A percentile compares a stretch with the other conserved stretches of the same genome.
These are phyloP conservation scores for Peltaster fructicola DNA, from an alignment of 2,329 filamentous ascomycete species.

Conservation along the genomic window DNA sequence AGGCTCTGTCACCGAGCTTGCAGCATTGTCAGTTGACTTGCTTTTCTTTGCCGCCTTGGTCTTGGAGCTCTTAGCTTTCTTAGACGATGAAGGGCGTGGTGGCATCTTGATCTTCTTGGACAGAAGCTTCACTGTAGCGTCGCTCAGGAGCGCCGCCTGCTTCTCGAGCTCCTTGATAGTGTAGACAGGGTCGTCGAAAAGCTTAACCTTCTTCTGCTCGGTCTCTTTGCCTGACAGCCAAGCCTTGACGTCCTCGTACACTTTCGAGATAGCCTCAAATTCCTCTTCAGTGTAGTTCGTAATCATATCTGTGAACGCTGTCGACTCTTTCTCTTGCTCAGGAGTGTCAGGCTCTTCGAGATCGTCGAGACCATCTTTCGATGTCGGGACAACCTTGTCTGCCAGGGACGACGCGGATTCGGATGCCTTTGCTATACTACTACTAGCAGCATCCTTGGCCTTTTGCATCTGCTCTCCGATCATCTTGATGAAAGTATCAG, in stretches of 20 bases:
- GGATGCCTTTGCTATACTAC: slow-evolving; percentile 11
- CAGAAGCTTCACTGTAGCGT: slow-evolving; percentile 50
- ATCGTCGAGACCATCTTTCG: slow-evolving; percentile 44
- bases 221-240: slow-evolving; percentile 62
- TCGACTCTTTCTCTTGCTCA: slow-evolving; percentile 15
- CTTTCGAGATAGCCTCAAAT: slow-evolving; percentile 43
- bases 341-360: slow-evolving; percentile 51
- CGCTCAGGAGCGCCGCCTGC: slow-evolving; percentile 53
- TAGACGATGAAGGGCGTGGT: slow-evolving; percentile 17
- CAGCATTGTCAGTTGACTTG: slow-evolving; percentile 4
- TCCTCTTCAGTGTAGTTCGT: slow-evolving; percentile 59
- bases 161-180: slow-evolving; percentile 52
- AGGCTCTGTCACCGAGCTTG: slow-evolving; percentile 12
- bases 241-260: slow-evolving; percentile 42
- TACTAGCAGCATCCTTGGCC: slow-evolving; percentile 26
- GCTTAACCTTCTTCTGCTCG: slow-evolving; percentile 51
- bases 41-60: slow-evolving; percentile 12
- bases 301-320: slow-evolving; percentile 12
- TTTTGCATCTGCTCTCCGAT: slow-evolving; percentile 59
- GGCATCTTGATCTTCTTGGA: slow-evolving; percentile 44
- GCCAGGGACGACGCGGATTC: slow-evolving; percentile 2
- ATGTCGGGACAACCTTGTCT: slow-evolving; percentile 7
- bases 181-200: slow-evolving; percentile 58
- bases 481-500: slow-evolving; percentile 49
- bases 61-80: slow-evolving; percentile 19